These are phyloP conservation scores for Leccinum longicurvipes DNA, from an alignment of 768 basidiomycete species.

Conservation along the genomic window DNA sequence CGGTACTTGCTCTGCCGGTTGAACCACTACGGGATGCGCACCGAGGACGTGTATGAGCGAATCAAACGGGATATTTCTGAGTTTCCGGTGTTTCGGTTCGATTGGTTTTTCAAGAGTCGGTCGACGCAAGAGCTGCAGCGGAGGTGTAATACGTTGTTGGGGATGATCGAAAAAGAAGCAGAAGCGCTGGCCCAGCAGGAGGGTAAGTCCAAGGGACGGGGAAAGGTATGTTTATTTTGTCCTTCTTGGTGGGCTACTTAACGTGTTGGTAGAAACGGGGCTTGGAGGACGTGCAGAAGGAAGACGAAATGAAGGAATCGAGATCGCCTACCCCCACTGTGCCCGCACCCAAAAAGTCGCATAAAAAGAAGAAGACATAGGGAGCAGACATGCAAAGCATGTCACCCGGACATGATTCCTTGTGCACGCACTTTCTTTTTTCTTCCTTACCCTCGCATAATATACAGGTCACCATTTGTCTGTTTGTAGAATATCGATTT, in stretches of 20 bases:
- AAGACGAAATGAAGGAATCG: slow-evolving; percentile 47
- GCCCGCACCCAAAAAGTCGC: slow-evolving; percentile 52
- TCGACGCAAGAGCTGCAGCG: slow-evolving; percentile 86
- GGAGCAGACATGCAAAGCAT: not conserved
- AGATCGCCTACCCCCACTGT: slow-evolving; percentile 59
- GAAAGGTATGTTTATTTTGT: slow-evolving; percentile 49
- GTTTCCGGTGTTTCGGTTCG: slow-evolving; percentile 95
- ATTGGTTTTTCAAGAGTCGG: slow-evolving; percentile 97
- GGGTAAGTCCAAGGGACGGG: slow-evolving; percentile 59
- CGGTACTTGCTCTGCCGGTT: slow-evolving; percentile 89
- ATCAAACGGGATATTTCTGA: slow-evolving; percentile 97
- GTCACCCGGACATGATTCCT: not conserved
- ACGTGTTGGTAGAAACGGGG: slow-evolving; percentile 55
- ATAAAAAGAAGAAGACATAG: slow-evolving; percentile 70
- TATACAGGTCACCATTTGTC: not conserved
- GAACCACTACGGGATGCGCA: slow-evolving; percentile 84
- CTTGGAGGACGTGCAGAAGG: slow-evolving; percentile 61
- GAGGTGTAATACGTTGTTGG: slow-evolving; percentile 80
- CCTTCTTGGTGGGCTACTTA: not conserved
- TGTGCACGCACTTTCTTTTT: not conserved
- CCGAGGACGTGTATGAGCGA: slow-evolving; percentile 87
- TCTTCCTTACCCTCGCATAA: not conserved
- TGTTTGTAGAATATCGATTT: not conserved
- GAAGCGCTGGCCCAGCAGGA: slow-evolving; percentile 64
- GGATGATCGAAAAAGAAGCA: slow-evolving; percentile 93